A percentile compares a stretch with the other conserved stretches of the same genome.
Evolutionary conservation across 2,329 filamentous ascomycete genomes (phyloP).

Genomic region (Seiridium cupressi): DNA sequence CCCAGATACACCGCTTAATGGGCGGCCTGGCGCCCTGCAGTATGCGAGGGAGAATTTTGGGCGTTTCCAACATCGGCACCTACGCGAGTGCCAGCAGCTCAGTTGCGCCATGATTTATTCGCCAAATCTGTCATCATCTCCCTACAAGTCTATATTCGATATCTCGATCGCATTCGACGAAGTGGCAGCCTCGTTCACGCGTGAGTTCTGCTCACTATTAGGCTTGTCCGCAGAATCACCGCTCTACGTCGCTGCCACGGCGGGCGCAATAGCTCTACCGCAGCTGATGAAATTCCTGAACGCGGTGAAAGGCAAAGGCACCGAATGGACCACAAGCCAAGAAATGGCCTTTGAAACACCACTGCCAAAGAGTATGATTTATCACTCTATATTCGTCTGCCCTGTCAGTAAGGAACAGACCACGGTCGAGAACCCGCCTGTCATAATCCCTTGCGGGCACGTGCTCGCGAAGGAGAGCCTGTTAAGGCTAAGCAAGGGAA

Average conservation of each 20-base stretch:
- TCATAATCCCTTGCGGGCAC: constrained; percentile 96
- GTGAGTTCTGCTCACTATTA: constrained; percentile 90
- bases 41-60: constrained; percentile 77
- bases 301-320: constrained; percentile 84
- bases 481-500: constrained; percentile 74
- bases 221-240: constrained; percentile 89
- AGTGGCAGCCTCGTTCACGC: constrained; percentile 81
- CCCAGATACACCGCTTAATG: constrained; percentile 49
- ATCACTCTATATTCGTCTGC: constrained; percentile 97
- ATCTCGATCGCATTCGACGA: constrained; percentile 77
- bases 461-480: constrained; percentile 86
- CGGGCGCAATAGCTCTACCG: constrained; percentile 87
- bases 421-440: constrained; percentile 87
- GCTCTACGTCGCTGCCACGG: constrained; percentile 88
- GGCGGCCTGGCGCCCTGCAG: constrained; percentile 62
- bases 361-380: constrained; percentile 61
- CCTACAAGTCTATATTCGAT: constrained; percentile 77
- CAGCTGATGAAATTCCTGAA: constrained; percentile 83
- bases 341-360: constrained; percentile 80
- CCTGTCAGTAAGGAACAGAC: constrained; percentile 96
- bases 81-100: constrained; percentile 77
- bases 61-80: constrained; percentile 71
- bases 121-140: constrained; percentile 71
- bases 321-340: constrained; percentile 90
- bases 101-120: constrained; percentile 78